These are phyloP conservation scores for Wallacemonas rigidus DNA, from an alignment of 208 protist genomes.

Conservation along the genomic window DNA sequence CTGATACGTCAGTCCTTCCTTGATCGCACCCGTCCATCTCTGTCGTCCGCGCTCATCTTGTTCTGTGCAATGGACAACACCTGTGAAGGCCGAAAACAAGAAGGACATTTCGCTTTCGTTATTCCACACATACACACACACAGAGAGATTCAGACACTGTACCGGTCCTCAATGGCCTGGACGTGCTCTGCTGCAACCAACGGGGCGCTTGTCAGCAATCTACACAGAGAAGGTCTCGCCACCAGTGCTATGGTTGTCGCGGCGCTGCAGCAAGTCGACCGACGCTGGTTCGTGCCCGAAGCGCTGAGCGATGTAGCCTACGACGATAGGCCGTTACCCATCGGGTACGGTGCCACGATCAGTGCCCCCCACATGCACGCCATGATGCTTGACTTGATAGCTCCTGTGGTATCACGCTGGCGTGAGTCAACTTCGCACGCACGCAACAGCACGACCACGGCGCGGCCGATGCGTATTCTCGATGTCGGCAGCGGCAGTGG, in stretches of 20 bases:
- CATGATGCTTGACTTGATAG: conserved; percentile 79
- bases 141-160: neutral
- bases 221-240: conserved; percentile 54
- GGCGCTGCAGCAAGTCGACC: conserved; percentile 77
- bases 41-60: no score
- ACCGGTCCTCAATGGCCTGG: conserved; percentile 67
- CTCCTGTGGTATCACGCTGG: conserved; percentile 29
- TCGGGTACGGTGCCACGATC: conserved; percentile 85
- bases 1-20: no score
- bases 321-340: conserved; percentile 70
- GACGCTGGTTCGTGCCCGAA: conserved; percentile 65
- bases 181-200: conserved; percentile 75
- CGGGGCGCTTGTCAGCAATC: conserved; percentile 51
- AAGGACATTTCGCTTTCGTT: neutral
- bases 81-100: conserved; percentile 16
- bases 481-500: conserved; percentile 91
- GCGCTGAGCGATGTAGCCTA: conserved; percentile 41
- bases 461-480: conserved; percentile 40
- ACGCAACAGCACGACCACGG: conserved; percentile 12
- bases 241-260: conserved; percentile 49
- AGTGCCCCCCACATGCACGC: conserved; percentile 93
- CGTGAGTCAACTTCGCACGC: neutral
- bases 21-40: no score
- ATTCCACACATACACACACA: neutral
- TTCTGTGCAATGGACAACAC: neutral